Base-by-base conservation (phyloP, 2,329 filamentous ascomycete genomes). In the Nothophoma quercina region DNA sequence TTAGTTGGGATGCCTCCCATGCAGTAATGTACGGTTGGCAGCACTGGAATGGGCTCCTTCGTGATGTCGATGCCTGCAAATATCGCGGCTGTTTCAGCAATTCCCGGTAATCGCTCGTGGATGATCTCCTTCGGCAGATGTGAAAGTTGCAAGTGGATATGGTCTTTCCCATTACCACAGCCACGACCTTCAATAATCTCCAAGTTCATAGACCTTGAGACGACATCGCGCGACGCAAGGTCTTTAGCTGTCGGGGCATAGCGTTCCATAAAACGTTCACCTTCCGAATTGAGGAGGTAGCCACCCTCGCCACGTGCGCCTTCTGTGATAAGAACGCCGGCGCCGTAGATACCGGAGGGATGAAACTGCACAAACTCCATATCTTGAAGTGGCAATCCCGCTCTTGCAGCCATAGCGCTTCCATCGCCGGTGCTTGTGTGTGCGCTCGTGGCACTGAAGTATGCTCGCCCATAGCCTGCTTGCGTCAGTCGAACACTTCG, bases 291-390 rank as follows among this genome's bases (percentile, higher is more conserved):
- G n/a, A 81, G 71, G 1, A 81, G 72, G 50, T 80, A 81, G 16
- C 79, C 79, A 28, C 79, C 79, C 68, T 81, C 79, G 23, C 79
- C 79, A 38, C 79, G 72, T 13, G 79, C 78, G 5, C 79, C 79
- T 66, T 81, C 79, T 3, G 79, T 81, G 33, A 81, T 81, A 18
- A 81, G 65, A 29, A 71, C 78, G 12, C 78, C 79, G 19, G 79
- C 79, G 21, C 79, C 79, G 52, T 81, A 81, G 30, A 81, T 81
- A 5, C 79, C 79, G 28, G 77, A 77, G 1, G 78, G 79, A 56
- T 81, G 79, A 47, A 81, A 81, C 51, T 81, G 79, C 2, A 81
- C 78, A 52, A 81, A 81, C 51, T 81, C 79, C 70, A 81, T 77
- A 56, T 81, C 79, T 58, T 81, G 78, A 35, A 80, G 75, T 1